A percentile compares a stretch with the other conserved stretches of the same genome.
phyloP scores from a whole-genome alignment of 345 rosid genomes.

The Eucalyptus polybractea region DNA sequence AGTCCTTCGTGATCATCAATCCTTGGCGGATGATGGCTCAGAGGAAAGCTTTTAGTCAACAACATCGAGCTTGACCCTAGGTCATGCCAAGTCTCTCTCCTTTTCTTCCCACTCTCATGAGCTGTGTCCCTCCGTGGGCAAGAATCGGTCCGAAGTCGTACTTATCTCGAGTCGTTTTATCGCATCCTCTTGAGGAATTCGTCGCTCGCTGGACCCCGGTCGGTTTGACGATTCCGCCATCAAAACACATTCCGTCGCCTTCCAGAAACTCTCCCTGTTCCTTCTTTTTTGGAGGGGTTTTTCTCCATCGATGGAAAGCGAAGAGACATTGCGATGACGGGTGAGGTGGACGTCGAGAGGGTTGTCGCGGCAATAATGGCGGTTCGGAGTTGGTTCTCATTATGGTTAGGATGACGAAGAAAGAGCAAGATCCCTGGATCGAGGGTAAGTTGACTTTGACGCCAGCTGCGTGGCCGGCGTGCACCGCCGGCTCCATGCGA shows the following conservation, averaged over 20 bases:
- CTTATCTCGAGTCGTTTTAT: neutral
- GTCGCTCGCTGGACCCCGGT: neutral
- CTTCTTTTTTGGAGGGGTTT: neutral
- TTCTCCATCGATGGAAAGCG: neutral
- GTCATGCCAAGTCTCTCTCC: neutral
- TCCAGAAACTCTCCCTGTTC: neutral
- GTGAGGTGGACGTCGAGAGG: neutral
- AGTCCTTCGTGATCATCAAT: neutral
- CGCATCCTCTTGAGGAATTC: neutral
- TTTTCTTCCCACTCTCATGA: neutral
- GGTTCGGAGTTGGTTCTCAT: neutral
- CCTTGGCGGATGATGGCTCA: neutral
- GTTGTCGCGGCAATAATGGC: neutral
- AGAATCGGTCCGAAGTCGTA: neutral
- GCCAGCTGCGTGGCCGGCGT: neutral
- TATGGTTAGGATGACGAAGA: neutral
- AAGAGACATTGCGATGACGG: neutral
- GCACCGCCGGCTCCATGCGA: slow-evolving; percentile 19
- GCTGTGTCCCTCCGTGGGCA: neutral
- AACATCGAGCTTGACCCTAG: neutral
- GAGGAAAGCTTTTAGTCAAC: neutral
- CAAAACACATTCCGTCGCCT: neutral
- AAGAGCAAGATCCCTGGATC: neutral
- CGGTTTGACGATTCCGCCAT: neutral
- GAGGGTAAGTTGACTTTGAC: slow-evolving; percentile 33